Conservation (phyloP, 2,329 filamentous ascomycete genomes). For the Diplocarpon rosae region DNA sequence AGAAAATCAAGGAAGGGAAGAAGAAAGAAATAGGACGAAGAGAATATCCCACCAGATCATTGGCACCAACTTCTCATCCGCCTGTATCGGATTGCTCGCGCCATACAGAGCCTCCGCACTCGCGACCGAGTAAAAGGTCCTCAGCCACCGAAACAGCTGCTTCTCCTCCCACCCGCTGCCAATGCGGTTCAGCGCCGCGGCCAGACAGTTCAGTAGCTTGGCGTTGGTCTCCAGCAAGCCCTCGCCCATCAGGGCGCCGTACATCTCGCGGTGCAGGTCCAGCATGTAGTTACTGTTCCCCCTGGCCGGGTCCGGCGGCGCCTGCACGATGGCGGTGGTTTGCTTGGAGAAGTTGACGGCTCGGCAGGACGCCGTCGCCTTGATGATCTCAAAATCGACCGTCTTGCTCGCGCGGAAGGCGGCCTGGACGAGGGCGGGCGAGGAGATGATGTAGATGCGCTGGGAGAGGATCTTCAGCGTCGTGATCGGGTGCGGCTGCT, state of each 20-base stretch:
- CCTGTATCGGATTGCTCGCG: conserved; percentile 29
- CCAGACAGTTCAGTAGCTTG: conserved; percentile 29
- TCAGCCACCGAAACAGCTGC: conserved; percentile 7
- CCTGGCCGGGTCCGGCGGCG: background rate
- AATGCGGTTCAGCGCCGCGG: conserved; percentile 21
- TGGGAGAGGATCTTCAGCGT: conserved; percentile 34
- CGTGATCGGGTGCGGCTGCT: conserved; percentile 25
- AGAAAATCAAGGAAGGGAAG: too few species aligned
- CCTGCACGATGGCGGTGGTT: conserved; percentile 3
- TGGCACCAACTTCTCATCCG: conserved; percentile 3
- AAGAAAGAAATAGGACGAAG: too few species aligned
- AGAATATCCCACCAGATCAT: background rate
- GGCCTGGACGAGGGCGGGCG: conserved; percentile 28
- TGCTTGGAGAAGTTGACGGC: conserved; percentile 4
- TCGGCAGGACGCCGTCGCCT: conserved; percentile 3
- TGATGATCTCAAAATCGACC: conserved; percentile 30
- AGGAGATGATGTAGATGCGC: conserved; percentile 34
- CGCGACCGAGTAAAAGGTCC: conserved; percentile 6
- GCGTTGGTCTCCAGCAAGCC: conserved; percentile 17
- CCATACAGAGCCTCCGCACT: conserved; percentile 32
- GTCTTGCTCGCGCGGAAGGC: conserved; percentile 28
- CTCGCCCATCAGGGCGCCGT: background rate
- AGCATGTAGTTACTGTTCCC: conserved; percentile 6
- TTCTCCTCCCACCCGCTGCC: conserved; percentile 1
- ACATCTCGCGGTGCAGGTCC: conserved; percentile 9